Evolutionary conservation across 768 basidiomycete genomes (phyloP).

Genomic region (Asterophora parasitica): DNA sequence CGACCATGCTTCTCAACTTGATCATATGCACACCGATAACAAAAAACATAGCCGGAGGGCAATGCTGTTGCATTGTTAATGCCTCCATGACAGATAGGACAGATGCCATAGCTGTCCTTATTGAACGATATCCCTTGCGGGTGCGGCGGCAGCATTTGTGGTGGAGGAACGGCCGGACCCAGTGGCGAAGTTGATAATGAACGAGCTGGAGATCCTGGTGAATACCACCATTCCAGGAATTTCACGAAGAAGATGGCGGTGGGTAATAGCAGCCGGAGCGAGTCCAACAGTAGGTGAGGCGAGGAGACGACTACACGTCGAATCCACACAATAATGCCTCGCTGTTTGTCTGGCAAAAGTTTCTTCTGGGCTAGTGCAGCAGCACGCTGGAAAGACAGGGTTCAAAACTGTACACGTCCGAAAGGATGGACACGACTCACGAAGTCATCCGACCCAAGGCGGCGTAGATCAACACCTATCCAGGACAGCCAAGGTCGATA

Average conservation of each 20-base stretch:
- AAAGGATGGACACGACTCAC: constrained; percentile 37
- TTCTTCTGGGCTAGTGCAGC: constrained; percentile 31
- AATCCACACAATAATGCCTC: constrained; percentile 38
- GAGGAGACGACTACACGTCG: constrained; percentile 44
- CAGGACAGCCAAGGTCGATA: constrained; percentile 91
- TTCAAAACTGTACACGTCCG: background rate
- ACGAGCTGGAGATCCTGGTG: constrained; percentile 81
- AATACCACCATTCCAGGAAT: constrained; percentile 99
- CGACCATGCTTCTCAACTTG: constrained; percentile 70
- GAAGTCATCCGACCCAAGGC: constrained; percentile 74
- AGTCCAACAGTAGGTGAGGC: constrained; percentile 69
- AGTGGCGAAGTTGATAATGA: constrained; percentile 58
- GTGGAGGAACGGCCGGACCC: constrained; percentile 74
- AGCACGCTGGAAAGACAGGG: constrained; percentile 33
- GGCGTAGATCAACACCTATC: constrained; percentile 79
- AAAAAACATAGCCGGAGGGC: constrained; percentile 92
- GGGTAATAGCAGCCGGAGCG: constrained; percentile 73
- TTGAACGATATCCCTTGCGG: constrained; percentile 67
- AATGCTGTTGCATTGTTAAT: constrained; percentile 86
- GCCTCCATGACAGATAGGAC: constrained; percentile 69
- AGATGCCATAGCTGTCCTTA: constrained; percentile 66
- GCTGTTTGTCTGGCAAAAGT: constrained; percentile 23
- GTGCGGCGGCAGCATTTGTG: constrained; percentile 69
- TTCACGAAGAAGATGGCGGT: constrained; percentile 93
- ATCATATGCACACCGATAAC: constrained; percentile 87